Evolutionary conservation across 192 early-diverging fungal species (phyloP).

Genomic region (Spizellomyces sp.): DNA sequence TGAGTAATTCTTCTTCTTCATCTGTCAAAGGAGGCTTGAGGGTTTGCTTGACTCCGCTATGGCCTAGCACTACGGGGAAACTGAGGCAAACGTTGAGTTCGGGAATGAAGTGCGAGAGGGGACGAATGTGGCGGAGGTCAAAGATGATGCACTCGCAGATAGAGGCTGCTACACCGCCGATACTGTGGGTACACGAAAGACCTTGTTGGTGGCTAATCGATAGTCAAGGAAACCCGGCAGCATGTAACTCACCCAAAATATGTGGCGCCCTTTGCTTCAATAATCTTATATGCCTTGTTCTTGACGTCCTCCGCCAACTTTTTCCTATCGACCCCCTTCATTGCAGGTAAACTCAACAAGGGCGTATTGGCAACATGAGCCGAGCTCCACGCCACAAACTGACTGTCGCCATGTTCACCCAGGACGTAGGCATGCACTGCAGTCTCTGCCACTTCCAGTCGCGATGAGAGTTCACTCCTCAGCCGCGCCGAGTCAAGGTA

Average conservation of each 20-base stretch:
- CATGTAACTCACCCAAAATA: slow-evolving; percentile 55
- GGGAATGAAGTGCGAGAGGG: slow-evolving; percentile 70
- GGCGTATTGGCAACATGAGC: slow-evolving; percentile 72
- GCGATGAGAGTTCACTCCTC: slow-evolving; percentile 57
- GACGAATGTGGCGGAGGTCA: slow-evolving; percentile 70
- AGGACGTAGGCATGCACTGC: slow-evolving; percentile 81
- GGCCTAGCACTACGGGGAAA: slow-evolving; percentile 78
- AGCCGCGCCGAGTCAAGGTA: slow-evolving; percentile 78
- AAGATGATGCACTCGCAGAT: slow-evolving; percentile 69
- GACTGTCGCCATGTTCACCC: slow-evolving; percentile 87
- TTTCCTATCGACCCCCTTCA: slow-evolving; percentile 59
- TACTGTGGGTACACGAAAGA: slow-evolving; percentile 39
- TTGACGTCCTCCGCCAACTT: slow-evolving; percentile 60
- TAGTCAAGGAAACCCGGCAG: not conserved
- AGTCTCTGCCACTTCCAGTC: slow-evolving; percentile 62
- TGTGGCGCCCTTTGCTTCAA: slow-evolving; percentile 83
- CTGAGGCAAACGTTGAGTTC: slow-evolving; percentile 66
- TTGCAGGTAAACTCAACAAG: slow-evolving; percentile 62
- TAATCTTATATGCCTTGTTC: slow-evolving; percentile 81
- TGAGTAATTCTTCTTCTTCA: slow-evolving; percentile 44
- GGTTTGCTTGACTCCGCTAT: slow-evolving; percentile 68
- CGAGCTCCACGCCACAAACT: slow-evolving; percentile 80
- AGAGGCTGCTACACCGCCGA: slow-evolving; percentile 75
- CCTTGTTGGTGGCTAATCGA: not conserved
- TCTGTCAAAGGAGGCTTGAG: slow-evolving; percentile 67